Evolutionary conservation across 2,329 filamentous ascomycete genomes (phyloP).

Genomic region (Ophiostoma ips): DNA sequence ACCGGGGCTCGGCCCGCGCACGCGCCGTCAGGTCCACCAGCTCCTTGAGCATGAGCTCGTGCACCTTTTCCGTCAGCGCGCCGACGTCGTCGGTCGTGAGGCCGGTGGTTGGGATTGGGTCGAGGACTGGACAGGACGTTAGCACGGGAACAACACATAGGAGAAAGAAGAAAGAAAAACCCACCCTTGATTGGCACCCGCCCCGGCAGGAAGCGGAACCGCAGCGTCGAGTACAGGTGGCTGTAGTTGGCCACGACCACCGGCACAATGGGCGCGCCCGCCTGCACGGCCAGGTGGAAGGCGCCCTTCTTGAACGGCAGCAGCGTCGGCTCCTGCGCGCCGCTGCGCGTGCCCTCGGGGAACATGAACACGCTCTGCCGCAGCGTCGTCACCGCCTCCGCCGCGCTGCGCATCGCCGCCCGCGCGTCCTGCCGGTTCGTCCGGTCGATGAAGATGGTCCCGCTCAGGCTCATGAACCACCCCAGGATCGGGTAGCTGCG

Average conservation of each 20-base stretch:
- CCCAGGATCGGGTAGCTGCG: conserved; percentile 72
- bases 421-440: conserved; percentile 70
- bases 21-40: conserved; percentile 39
- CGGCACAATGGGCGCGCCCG: conserved; percentile 83
- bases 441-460: conserved; percentile 91
- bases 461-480: conserved; percentile 84
- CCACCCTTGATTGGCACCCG: conserved; percentile 62
- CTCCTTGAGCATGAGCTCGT: conserved; percentile 63
- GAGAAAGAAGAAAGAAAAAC: conserved; percentile 6
- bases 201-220: conserved; percentile 51
- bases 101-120: conserved; percentile 63
- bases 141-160: neutral
- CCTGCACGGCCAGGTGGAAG: conserved; percentile 90
- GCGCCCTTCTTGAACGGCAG: conserved; percentile 98
- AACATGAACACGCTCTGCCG: conserved; percentile 75
- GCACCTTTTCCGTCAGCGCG: conserved; percentile 50
- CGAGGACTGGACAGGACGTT: conserved; percentile 44
- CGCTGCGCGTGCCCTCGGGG: conserved; percentile 85
- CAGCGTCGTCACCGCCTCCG: conserved; percentile 58
- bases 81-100: conserved; percentile 68
- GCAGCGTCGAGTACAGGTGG: conserved; percentile 52
- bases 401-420: conserved; percentile 72
- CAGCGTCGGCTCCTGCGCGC: conserved; percentile 65
- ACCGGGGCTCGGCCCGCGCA: conserved; percentile 16
- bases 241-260: conserved; percentile 71